Base-by-base conservation (phyloP, 1,139 yeast genomes). In the Candida sojae region DNA sequence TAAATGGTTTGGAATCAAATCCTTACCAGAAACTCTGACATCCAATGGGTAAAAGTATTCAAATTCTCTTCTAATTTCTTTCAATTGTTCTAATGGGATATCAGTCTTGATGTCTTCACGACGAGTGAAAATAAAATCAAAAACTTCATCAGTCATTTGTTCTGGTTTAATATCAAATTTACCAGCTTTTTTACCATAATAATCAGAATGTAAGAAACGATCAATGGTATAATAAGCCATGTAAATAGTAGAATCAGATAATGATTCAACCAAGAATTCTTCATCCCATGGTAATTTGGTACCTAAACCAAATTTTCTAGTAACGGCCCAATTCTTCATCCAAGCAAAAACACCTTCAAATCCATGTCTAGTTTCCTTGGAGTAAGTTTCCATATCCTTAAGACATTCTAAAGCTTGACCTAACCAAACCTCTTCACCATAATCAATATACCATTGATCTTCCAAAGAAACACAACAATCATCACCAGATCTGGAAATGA, bases 321-420 rank as follows among this genome's bases (percentile, higher is more conserved):
- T 89, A 53, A 95, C 89, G 46, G 99, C 99, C 99, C 99, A 95
- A 75, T 91, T 92, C 74, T 88, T 89, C 65, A 95, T 83, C 99
- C 99, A 95, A 57, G 87, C 96, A 58, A 95, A 79, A 50, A 89
- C 96, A 70, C 92, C 93, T 71, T 92, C 97, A 62, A 93, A 92
- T 6, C 96, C 97, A 63, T 93, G 84, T 65, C 88, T 82, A 46
- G 96, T 89, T 75, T 93, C 99, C 49, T 85, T 77, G 46, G 86
- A 78, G 75, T 81, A 93, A 21, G 95, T 82, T 68, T 88, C 82
- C 95, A 95, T 85, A 56, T 70, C 66, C 42, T 76, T 78, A 57
- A 95, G 80, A 67, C 96, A 88, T 59, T 88, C 95, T 55, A 86
- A 76, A 48, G 98, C 96, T 67, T 83, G 82, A n/a, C 76, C 69